Conservation (phyloP, 176 grass and related monocot genomes). For the Metroxylon sagu region DNA sequence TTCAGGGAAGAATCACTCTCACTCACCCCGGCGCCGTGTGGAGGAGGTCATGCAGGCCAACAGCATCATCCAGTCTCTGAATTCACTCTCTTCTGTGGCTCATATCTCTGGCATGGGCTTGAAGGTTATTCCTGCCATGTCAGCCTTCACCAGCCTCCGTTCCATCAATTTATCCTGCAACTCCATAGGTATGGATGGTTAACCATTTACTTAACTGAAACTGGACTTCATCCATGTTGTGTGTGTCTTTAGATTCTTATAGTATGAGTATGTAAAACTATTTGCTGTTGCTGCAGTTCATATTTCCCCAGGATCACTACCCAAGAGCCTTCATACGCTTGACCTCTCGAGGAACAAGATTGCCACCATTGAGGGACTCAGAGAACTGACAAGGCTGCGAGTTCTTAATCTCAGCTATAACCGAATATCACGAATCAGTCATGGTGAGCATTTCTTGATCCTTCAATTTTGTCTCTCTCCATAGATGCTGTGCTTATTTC, state of each 20-base stretch:
- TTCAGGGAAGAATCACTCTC: slow-evolving; percentile 22
- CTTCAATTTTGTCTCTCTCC: not conserved
- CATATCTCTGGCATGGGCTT: slow-evolving; percentile 76
- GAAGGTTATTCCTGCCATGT: slow-evolving; percentile 50
- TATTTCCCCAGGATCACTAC: slow-evolving; percentile 49
- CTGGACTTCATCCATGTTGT: not conserved
- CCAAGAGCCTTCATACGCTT: slow-evolving; percentile 63
- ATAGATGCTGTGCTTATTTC: too few relatives aligned
- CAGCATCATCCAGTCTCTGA: slow-evolving; percentile 55
- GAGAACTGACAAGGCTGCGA: slow-evolving; percentile 64
- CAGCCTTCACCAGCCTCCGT: slow-evolving; percentile 62
- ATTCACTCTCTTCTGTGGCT: slow-evolving; percentile 41
- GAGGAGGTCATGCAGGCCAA: slow-evolving; percentile 44
- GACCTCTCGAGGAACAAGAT: slow-evolving; percentile 94
- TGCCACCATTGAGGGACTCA: slow-evolving; percentile 52
- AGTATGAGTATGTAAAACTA: too few relatives aligned
- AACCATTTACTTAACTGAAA: not conserved
- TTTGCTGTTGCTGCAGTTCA: slow-evolving; percentile 35
- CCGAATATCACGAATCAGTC: slow-evolving; percentile 63
- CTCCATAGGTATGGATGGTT: slow-evolving; percentile 51
- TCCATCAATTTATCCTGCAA: slow-evolving; percentile 78
- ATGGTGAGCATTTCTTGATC: slow-evolving; percentile 39
- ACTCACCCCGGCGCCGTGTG: slow-evolving; percentile 14
- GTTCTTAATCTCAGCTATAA: slow-evolving; percentile 91
- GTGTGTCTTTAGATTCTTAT: too few relatives aligned